Conservation (phyloP, 805 yeast genomes). For the Saccharomyces paradoxus region DNA sequence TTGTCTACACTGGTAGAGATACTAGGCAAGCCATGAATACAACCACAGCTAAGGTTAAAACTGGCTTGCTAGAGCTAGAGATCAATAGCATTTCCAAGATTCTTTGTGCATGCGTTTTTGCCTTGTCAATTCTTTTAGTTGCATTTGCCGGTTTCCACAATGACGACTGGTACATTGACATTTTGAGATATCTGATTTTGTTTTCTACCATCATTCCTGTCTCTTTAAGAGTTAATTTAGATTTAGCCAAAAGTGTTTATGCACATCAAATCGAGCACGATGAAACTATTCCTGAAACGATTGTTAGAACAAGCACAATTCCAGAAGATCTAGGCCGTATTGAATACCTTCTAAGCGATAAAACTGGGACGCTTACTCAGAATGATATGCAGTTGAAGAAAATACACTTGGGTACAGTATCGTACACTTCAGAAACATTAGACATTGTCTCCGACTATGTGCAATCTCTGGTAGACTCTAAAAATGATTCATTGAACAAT, state of each 20-base stretch:
- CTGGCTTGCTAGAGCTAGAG: slow-evolving; percentile 84
- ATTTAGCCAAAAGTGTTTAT: slow-evolving; percentile 90
- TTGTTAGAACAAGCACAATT: slow-evolving; percentile 93
- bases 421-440: slow-evolving; percentile 86
- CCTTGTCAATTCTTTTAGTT: slow-evolving; percentile 69
- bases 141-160: slow-evolving; percentile 66
- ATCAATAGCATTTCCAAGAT: slow-evolving; percentile 83
- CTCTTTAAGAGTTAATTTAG: slow-evolving; percentile 86
- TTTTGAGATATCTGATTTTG: slow-evolving; percentile 81
- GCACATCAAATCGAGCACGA: slow-evolving; percentile 94
- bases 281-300: slow-evolving; percentile 65
- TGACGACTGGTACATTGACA: slow-evolving; percentile 77
- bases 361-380: slow-evolving; percentile 95
- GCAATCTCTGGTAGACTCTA: slow-evolving; percentile 19
- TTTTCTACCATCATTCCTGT: slow-evolving; percentile 96
- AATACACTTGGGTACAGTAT: slow-evolving; percentile 84
- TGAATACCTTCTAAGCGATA: slow-evolving; percentile 85
- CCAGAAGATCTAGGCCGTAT: slow-evolving; percentile 97
- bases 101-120: slow-evolving; percentile 76
- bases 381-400: slow-evolving; percentile 96
- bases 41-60: slow-evolving; percentile 75
- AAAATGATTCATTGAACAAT: slow-evolving; percentile 7
- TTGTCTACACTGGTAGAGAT: slow-evolving; percentile 84
- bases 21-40: slow-evolving; percentile 95
- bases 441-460: slow-evolving; percentile 77